phyloP scores from a whole-genome alignment of 1,284 basidiomycete species.

The Moesziomyces parantarcticus region DNA sequence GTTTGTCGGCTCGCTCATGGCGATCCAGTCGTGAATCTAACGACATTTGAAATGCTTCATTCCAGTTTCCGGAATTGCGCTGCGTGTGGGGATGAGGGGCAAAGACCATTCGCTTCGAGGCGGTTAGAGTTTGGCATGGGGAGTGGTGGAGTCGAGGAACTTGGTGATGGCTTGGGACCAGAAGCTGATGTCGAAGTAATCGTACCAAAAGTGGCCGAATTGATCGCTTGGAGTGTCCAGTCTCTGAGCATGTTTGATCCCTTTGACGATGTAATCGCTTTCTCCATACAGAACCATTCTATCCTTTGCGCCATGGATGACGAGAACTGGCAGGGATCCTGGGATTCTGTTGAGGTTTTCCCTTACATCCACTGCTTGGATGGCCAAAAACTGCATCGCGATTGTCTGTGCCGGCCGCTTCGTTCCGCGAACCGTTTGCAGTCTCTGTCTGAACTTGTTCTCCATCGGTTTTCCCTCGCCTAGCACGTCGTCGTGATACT shows the following conservation, averaged over 20 bases:
- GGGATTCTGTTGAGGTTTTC: slow-evolving; percentile 43
- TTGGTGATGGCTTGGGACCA: slow-evolving; percentile 39
- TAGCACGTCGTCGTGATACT: slow-evolving; percentile 56
- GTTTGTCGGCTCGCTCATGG: slow-evolving; percentile 72
- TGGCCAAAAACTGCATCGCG: slow-evolving; percentile 52
- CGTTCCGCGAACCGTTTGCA: slow-evolving; percentile 25
- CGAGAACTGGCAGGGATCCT: slow-evolving; percentile 25
- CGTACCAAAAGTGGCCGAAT: slow-evolving; percentile 60
- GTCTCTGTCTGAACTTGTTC: slow-evolving; percentile 22
- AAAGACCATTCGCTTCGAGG: too few relatives aligned
- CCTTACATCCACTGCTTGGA: slow-evolving; percentile 36
- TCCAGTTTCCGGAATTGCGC: too few relatives aligned
- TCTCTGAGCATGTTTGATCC: slow-evolving; percentile 49
- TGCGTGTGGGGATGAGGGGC: too few relatives aligned
- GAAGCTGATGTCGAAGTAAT: slow-evolving; percentile 51
- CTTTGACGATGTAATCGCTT: slow-evolving; percentile 35
- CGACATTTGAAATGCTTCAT: too few relatives aligned
- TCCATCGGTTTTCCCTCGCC: slow-evolving; percentile 1
- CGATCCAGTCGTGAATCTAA: slow-evolving; percentile 37
- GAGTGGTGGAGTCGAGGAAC: slow-evolving; percentile 24
- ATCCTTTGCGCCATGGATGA: slow-evolving; percentile 59
- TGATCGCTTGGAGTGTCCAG: slow-evolving; percentile 17
- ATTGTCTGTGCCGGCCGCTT: slow-evolving; percentile 45
- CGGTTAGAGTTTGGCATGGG: slow-evolving; percentile 10
- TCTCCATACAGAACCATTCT: slow-evolving; percentile 60